These are phyloP conservation scores for Umbilicus rupestris DNA, from an alignment of 164 flowering plant species.

Conservation along the genomic window DNA sequence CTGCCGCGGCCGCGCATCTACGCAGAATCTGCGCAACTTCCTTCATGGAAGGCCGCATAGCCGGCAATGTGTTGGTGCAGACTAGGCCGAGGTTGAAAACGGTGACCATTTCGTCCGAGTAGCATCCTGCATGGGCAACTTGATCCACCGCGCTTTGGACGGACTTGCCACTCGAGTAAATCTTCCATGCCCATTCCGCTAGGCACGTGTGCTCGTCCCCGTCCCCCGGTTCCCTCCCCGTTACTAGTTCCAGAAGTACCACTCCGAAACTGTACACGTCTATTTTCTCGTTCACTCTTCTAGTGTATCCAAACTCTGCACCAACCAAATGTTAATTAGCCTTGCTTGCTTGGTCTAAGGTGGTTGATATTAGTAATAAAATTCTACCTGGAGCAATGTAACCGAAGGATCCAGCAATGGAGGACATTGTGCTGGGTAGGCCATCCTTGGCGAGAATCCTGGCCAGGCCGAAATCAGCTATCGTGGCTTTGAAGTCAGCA, in stretches of 20 bases:
- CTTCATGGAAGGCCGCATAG: slow-evolving; percentile 56
- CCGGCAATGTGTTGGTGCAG: slow-evolving; percentile 39
- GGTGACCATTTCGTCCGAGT: slow-evolving; percentile 36
- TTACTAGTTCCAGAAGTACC: slow-evolving; percentile 58
- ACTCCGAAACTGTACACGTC: slow-evolving; percentile 83
- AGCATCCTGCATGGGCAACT: slow-evolving; percentile 30
- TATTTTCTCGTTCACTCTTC: slow-evolving; percentile 50
- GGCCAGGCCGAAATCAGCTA: slow-evolving; percentile 80
- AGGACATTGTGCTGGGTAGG: slow-evolving; percentile 33
- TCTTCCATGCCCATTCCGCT: slow-evolving; percentile 57
- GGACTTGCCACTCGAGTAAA: slow-evolving; percentile 22
- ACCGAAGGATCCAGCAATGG: slow-evolving; percentile 61
- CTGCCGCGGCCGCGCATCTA: slow-evolving; percentile 10
- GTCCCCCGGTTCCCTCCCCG: slow-evolving; percentile 40
- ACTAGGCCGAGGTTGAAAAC: slow-evolving; percentile 51
- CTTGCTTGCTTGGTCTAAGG: too few relatives aligned
- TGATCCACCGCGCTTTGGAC: slow-evolving; percentile 37
- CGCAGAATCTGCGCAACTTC: slow-evolving; percentile 41
- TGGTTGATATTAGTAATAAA: too few relatives aligned
- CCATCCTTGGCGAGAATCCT: slow-evolving; percentile 29
- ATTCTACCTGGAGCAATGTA: slow-evolving; percentile 65
- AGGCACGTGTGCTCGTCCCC: slow-evolving; percentile 43
- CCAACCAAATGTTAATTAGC: too few relatives aligned
- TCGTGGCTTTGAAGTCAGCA: slow-evolving; percentile 46
- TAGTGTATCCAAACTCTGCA: slow-evolving; percentile 52